Percentiles rank a stretch among this genome's conserved stretches.
phyloP scores from a whole-genome alignment of 2,329 filamentous ascomycete genomes.

The Cladosporium sp. region DNA sequence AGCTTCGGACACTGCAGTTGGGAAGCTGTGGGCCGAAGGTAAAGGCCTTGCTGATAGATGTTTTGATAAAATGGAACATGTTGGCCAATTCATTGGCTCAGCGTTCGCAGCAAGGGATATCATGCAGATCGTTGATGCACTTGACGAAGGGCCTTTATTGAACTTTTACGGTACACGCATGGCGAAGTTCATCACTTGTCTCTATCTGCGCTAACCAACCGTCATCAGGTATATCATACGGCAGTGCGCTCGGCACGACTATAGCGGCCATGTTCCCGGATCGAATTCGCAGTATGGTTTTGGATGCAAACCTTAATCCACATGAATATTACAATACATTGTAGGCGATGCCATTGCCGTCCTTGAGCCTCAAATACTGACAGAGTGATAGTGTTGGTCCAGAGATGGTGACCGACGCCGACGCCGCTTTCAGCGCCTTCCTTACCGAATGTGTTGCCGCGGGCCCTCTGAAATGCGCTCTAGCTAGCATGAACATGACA shows the following conservation, averaged over 20 bases:
- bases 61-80: slow-evolving; percentile 22
- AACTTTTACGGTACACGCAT: slow-evolving; percentile 29
- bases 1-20: too few relatives aligned
- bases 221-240: too few relatives aligned
- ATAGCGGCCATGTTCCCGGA: slow-evolving; percentile 35
- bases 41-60: slow-evolving; percentile 15
- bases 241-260: slow-evolving; percentile 37
- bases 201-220: too few relatives aligned
- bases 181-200: too few relatives aligned
- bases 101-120: slow-evolving; percentile 44
- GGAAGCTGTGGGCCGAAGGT: too few relatives aligned
- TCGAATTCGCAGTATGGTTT: slow-evolving; percentile 39
- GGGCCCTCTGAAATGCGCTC: background rate
- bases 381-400: too few relatives aligned
- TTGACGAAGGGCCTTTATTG: slow-evolving; percentile 39
- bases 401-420: too few relatives aligned
- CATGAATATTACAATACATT: too few relatives aligned
- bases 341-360: too few relatives aligned
- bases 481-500: too few relatives aligned
- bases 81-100: slow-evolving; percentile 38
- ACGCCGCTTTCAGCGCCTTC: background rate
- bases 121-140: slow-evolving; percentile 41
- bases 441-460: background rate
- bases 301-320: slow-evolving; percentile 35
- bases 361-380: too few relatives aligned